phyloP scores from a whole-genome alignment of 2,329 filamentous ascomycete genomes.

The Coniochaeta sp. region DNA sequence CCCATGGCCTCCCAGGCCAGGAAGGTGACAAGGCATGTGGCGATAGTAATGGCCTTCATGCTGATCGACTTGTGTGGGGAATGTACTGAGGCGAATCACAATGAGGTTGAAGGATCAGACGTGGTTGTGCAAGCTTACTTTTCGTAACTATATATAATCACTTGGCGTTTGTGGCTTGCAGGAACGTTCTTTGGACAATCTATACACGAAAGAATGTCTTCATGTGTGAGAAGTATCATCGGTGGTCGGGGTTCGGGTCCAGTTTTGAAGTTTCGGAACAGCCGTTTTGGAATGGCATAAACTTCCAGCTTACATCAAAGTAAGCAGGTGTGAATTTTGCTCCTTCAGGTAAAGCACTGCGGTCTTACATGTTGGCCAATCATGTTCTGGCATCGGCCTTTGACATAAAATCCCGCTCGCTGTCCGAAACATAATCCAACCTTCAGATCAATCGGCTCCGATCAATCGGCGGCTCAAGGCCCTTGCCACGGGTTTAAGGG shows the following conservation, averaged over 20 bases:
- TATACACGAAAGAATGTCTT: background rate
- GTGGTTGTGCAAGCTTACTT: background rate
- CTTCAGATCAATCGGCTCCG: background rate
- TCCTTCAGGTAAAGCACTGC: background rate
- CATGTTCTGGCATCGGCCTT: background rate
- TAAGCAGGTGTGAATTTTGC: background rate
- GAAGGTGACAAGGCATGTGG: background rate
- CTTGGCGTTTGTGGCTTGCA: background rate
- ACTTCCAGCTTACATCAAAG: background rate
- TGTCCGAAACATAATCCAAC: background rate
- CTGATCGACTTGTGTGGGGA: background rate
- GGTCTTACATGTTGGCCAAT: background rate
- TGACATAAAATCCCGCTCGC: background rate
- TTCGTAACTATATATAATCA: background rate
- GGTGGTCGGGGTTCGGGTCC: background rate
- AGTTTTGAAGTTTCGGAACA: background rate
- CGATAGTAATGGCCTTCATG: background rate
- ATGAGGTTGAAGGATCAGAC: background rate
- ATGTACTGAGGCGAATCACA: background rate
- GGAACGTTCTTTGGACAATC: background rate
- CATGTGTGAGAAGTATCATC: background rate
- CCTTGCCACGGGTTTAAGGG: background rate
- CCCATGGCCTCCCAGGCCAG: background rate
- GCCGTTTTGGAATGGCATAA: background rate
- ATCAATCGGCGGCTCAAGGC: background rate